A percentile compares a stretch with the other conserved stretches of the same genome.
phyloP scores from a whole-genome alignment of 164 flowering plant species.

The Liriodendron chinense region DNA sequence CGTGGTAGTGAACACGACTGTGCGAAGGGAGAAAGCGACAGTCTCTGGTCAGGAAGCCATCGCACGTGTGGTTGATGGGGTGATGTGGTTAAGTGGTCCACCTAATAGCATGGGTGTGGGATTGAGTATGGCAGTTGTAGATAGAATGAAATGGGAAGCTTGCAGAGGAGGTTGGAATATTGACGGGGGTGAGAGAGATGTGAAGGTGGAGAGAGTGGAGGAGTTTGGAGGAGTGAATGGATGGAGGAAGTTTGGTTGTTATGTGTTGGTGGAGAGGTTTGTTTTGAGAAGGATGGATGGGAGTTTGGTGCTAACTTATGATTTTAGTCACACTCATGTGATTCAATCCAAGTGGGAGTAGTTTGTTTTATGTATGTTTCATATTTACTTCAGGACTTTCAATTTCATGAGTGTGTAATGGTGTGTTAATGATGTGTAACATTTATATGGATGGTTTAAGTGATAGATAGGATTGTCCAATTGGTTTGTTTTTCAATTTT shows the following conservation, averaged over 20 bases:
- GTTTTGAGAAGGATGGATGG: conserved; percentile 54
- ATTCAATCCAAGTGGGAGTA: conserved; percentile 43
- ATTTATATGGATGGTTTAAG: too few species aligned
- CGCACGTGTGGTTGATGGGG: conserved; percentile 5
- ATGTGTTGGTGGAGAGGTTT: conserved; percentile 57
- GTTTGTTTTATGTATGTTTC: neutral
- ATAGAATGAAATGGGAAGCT: conserved; percentile 31
- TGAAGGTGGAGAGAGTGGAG: conserved; percentile 21
- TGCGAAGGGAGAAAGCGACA: conserved; percentile 2
- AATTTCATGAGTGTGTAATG: too few species aligned
- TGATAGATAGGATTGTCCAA: too few species aligned
- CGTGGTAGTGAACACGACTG: conserved; percentile 1
- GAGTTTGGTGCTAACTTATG: conserved; percentile 37
- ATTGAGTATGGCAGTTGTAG: conserved; percentile 14
- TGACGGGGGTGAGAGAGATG: conserved; percentile 21
- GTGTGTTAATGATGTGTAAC: too few species aligned
- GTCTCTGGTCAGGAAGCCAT: conserved; percentile 5
- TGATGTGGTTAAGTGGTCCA: neutral
- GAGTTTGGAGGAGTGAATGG: conserved; percentile 15
- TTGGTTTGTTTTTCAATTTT: too few species aligned
- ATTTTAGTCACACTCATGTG: conserved; percentile 44
- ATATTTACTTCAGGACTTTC: neutral
- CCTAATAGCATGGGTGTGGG: conserved; percentile 3
- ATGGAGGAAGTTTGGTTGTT: conserved; percentile 49
- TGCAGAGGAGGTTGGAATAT: conserved; percentile 42